Base-by-base conservation (phyloP, 2,329 filamentous ascomycete genomes). In the Ambrosiella cleistominuta region DNA sequence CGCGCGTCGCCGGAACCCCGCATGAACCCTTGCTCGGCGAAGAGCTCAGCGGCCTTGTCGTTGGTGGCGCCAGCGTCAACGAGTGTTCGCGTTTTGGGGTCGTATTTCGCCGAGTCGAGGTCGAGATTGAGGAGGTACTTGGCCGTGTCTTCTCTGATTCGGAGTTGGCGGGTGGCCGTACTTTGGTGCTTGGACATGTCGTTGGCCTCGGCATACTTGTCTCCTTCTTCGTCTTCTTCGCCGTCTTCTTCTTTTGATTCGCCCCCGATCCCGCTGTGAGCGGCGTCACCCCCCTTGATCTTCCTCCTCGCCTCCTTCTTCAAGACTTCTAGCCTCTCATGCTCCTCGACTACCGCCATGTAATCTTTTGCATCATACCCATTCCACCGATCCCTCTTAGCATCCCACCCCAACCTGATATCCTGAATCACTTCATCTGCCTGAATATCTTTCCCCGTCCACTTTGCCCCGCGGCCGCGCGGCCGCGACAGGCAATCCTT, bases 331-430 rank as follows among this genome's bases (percentile, higher is more conserved):
- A 96, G 74, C 67, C 91, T 81, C 62, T 93, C 84, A 69, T 86
- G 95, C 64, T 95, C 88, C 55, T 95, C 83, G 45, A 97, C 82
- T n/a, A 97, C 87, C 61, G 80, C 76, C 61, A 81, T 78, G 68
- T 95, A 97, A 69, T 97, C 87, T 63, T 80, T 81, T 0, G 89
- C 75, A 68, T 97, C 90, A 70, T 95, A 98, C n/a, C 91, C 91
- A 67, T 96, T 96, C 91, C 93, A 98, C 49, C 91, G 81, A 72
- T 98, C 93, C 64, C 93, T 79, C 74, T 98, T 98, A 19, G 93
- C 93, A 69, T 98, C 94, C 88, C 91, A 98, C 2, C 90, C 88
- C 53, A 97, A 73, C 51, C 86, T 81, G 13, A 97, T 83, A 58
- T 95, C 83, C 67, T 95, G 85, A 11, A 95, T 74, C 8, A 85